A percentile compares a stretch with the other conserved stretches of the same genome.
These are phyloP conservation scores for Ophiosphaerella narmari DNA, from an alignment of 2,329 filamentous ascomycete species.

Conservation along the genomic window DNA sequence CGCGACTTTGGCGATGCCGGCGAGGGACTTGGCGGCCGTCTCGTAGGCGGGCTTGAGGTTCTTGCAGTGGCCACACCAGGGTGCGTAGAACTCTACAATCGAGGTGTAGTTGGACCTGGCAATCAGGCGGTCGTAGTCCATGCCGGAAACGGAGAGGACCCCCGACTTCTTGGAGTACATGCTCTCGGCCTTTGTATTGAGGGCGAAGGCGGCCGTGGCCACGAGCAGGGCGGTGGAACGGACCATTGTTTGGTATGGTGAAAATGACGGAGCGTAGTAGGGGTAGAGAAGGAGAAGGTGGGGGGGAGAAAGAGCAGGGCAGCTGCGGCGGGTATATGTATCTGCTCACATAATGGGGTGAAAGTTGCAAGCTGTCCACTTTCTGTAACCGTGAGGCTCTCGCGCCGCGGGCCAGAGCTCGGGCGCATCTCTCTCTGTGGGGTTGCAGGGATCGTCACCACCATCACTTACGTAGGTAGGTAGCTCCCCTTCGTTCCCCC, in stretches of 20 bases:
- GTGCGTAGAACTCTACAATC: constrained; percentile 77
- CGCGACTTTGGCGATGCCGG: constrained; percentile 91
- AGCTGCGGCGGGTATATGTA: constrained; percentile 9
- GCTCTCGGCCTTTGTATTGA: constrained; percentile 69
- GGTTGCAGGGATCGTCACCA: constrained; percentile 1
- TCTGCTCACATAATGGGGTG: constrained; percentile 17
- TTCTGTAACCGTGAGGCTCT: constrained; percentile 4
- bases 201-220: constrained; percentile 66
- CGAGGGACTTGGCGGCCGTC: constrained; percentile 85
- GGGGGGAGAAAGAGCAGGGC: constrained; percentile 9
- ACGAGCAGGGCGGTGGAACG: constrained; percentile 50
- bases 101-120: constrained; percentile 89
- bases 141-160: constrained; percentile 79
- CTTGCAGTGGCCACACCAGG: constrained; percentile 97
- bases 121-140: constrained; percentile 81
- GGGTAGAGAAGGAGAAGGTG: constrained; percentile 1
- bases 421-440: not conserved
- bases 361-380: constrained; percentile 4
- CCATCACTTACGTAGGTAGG: not conserved
- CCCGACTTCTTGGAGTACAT: constrained; percentile 86
- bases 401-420: constrained; percentile 1
- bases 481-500: constrained; percentile 1
- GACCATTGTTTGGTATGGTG: constrained; percentile 35
- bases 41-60: constrained; percentile 95
- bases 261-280: constrained; percentile 1